Evolutionary conservation across 2,329 filamentous ascomycete genomes (phyloP), one percentile per base, ranked within the genome.

Genomic region (Tolypocladium nubicola): DNA sequence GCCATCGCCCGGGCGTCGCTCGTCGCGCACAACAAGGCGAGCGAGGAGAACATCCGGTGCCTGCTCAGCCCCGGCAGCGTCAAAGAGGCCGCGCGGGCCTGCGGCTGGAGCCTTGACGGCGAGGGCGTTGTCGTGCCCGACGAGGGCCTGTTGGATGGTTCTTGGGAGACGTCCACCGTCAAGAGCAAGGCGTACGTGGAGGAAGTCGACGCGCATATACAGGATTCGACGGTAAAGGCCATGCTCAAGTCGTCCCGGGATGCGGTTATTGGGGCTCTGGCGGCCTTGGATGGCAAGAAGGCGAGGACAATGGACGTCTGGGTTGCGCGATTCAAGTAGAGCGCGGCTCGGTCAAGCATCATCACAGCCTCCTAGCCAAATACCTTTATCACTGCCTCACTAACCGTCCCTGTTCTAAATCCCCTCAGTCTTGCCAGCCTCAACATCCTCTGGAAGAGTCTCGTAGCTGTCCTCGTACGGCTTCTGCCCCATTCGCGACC

Each of bases 31-130:
- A 72, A 73, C 55, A 56, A 61, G 1, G 59, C 66, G 0, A 76
- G 72, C 56, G 58, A 55, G 0, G 72, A 71, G 10, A 83, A 84
- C 63, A 72, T 84, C 13, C 73, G 76, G 54, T 77, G 72, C 10
- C 67, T 75, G 8, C 57, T 81, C 16, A 70, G 71, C 9, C 79
- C 78, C 16, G 61, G 59, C 14, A 67, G 65, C 21, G 74, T 83
- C 39, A 71, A 63, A 8, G 62, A 65, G 3, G 61, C 73, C 5
- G 75, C 73, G 3, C 11, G 58, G 26, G 64, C 57, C 14, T 70
- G 65, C 1, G 74, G 74, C 2, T 79, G 73, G 72, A 56, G 58
- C 11, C 52, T 76, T 6, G 67, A 68, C 26, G 65, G 60, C 6
- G 73, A 79, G 57, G 63, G 52, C 1, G 60, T 62, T n/a, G 63